Percentiles rank a stretch among this genome's conserved stretches.
phyloP scores from a whole-genome alignment of 345 rosid species.

The Lepidium didymum region DNA sequence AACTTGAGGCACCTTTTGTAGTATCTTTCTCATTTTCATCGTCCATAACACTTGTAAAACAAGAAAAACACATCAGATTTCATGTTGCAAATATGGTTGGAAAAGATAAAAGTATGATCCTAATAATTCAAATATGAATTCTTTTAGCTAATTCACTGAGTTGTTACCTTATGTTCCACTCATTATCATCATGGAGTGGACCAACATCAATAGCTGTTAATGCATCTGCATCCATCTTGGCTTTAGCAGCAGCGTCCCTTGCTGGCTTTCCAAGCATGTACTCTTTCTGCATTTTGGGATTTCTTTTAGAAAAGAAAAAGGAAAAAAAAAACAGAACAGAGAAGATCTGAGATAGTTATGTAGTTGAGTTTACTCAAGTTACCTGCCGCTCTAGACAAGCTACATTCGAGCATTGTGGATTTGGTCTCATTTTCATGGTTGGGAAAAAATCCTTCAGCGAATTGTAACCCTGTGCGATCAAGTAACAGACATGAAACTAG shows the following conservation, averaged over 20 bases:
- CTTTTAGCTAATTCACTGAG: neutral
- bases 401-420: slow-evolving; percentile 86
- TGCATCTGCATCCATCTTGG: slow-evolving; percentile 76
- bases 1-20: slow-evolving; percentile 38
- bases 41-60: slow-evolving; percentile 44
- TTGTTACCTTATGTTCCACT: slow-evolving; percentile 86
- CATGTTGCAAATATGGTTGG: neutral
- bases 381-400: slow-evolving; percentile 95
- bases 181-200: slow-evolving; percentile 80
- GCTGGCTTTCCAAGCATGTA: slow-evolving; percentile 66
- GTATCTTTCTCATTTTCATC: slow-evolving; percentile 46
- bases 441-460: slow-evolving; percentile 95
- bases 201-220: slow-evolving; percentile 30
- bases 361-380: slow-evolving; percentile 5
- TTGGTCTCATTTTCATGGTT: slow-evolving; percentile 93
- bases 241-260: slow-evolving; percentile 86
- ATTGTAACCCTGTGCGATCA: slow-evolving; percentile 73
- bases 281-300: slow-evolving; percentile 51
- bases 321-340: neutral
- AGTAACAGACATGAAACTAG: neutral
- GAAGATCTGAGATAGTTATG: neutral
- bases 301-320: slow-evolving; percentile 5
- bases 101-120: neutral
- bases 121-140: neutral
- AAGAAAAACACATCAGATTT: slow-evolving; percentile 1